Conservation (phyloP, 192 early-diverging fungal species). For the Rhizophlyctis rosea region DNA sequence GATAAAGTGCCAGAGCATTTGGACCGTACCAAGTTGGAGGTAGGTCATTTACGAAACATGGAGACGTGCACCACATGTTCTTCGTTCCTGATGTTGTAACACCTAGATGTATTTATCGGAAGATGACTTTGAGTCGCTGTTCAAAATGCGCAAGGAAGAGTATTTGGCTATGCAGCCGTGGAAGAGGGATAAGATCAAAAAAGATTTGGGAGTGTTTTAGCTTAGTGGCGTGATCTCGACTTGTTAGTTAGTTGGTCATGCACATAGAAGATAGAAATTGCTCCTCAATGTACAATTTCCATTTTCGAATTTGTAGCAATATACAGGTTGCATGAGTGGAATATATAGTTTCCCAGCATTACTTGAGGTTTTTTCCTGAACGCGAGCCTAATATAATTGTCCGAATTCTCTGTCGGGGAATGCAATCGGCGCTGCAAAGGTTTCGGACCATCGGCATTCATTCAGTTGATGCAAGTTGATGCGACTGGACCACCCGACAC, state of each 20-base stretch:
- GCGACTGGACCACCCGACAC: background rate
- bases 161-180: constrained; percentile 28
- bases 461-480: too few species aligned
- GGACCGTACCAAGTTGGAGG: constrained; percentile 33
- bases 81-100: too few species aligned
- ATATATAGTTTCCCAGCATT: too few species aligned
- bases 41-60: background rate
- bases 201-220: constrained; percentile 36
- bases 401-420: constrained; percentile 56
- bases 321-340: too few species aligned
- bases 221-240: too few species aligned
- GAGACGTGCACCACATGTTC: background rate
- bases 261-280: too few species aligned
- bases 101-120: constrained; percentile 31
- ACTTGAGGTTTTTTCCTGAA: too few species aligned
- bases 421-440: constrained; percentile 53
- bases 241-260: too few species aligned
- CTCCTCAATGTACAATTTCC: too few species aligned
- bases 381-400: background rate
- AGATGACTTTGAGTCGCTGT: constrained; percentile 27
- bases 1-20: constrained; percentile 28
- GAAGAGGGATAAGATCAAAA: constrained; percentile 36
- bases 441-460: background rate
- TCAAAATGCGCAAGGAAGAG: constrained; percentile 28
- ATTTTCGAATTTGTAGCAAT: too few species aligned